A percentile compares a stretch with the other conserved stretches of the same genome.
Conservation (phyloP, 2,329 filamentous ascomycete species). For the Phymatotrichopsis omnivora region DNA sequence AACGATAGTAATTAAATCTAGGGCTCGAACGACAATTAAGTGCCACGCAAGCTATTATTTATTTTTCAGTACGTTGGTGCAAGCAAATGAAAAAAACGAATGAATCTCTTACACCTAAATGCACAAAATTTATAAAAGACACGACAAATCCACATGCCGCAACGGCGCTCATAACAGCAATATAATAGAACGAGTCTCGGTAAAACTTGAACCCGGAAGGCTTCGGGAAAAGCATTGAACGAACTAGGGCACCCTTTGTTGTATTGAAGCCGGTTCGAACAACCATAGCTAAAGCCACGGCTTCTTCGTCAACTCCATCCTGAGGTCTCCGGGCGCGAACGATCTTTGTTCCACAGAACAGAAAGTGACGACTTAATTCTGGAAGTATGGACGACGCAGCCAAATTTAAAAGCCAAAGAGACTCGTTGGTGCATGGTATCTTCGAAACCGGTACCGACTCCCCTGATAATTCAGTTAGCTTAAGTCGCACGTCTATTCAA, state of each 20-base stretch:
- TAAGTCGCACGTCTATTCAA: background rate
- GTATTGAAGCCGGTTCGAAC: slow-evolving; percentile 94
- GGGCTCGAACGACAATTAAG: slow-evolving; percentile 77
- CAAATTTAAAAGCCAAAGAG: slow-evolving; percentile 65
- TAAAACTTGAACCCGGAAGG: slow-evolving; percentile 99
- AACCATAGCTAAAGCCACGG: slow-evolving; percentile 81
- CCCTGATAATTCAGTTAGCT: slow-evolving; percentile 40
- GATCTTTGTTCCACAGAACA: slow-evolving; percentile 93
- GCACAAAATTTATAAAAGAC: slow-evolving; percentile 87
- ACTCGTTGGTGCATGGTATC: slow-evolving; percentile 68
- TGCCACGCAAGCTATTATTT: slow-evolving; percentile 60
- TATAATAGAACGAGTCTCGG: slow-evolving; percentile 92
- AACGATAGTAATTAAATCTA: slow-evolving; percentile 95
- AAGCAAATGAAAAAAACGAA: slow-evolving; percentile 27
- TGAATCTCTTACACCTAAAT: slow-evolving; percentile 55
- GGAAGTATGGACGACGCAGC: slow-evolving; percentile 72
- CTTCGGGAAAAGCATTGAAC: slow-evolving; percentile 97
- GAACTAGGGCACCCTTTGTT: slow-evolving; percentile 87
- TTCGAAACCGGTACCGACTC: slow-evolving; percentile 98
- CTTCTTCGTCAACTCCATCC: slow-evolving; percentile 74
- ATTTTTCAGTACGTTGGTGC: slow-evolving; percentile 22
- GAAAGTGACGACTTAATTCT: slow-evolving; percentile 74
- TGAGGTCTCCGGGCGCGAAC: slow-evolving; percentile 82
- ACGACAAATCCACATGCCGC: slow-evolving; percentile 79
- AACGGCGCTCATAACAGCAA: slow-evolving; percentile 86